Percentiles rank a stretch among this genome's conserved stretches.
Conservation (phyloP, 2,329 filamentous ascomycete genomes). For the Huntiella moniliformis region DNA sequence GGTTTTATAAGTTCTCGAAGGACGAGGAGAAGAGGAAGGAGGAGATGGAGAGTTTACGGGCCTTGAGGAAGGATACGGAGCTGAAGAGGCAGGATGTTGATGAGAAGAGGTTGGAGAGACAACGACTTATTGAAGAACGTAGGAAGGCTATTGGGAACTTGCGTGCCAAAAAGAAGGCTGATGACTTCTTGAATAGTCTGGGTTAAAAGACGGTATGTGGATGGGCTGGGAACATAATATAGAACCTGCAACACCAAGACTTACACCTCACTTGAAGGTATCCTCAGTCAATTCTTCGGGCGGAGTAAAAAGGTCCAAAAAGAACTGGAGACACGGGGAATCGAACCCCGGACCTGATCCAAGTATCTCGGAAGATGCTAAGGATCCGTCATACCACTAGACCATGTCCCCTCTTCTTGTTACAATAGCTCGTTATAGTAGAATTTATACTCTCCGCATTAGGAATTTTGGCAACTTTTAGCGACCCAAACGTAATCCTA, state of each 20-base stretch:
- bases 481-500: no score
- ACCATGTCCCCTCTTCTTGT: constrained; percentile 6
- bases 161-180: constrained; percentile 48
- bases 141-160: constrained; percentile 41
- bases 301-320: neutral
- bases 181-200: constrained; percentile 46
- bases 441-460: no score
- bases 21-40: constrained; percentile 44
- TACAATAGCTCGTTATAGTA: no score
- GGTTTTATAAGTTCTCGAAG: constrained; percentile 76
- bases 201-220: neutral
- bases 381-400: constrained; percentile 12
- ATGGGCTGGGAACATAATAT: neutral
- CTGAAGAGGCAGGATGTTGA: constrained; percentile 33
- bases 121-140: constrained; percentile 43
- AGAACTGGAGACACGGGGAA: constrained; percentile 11
- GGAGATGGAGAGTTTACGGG: constrained; percentile 60
- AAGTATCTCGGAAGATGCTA: constrained; percentile 6
- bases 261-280: neutral
- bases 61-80: constrained; percentile 46
- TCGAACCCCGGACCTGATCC: constrained; percentile 12
- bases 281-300: neutral
- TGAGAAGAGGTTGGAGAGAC: constrained; percentile 38
- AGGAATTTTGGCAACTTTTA: no score
- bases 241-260: no score